Evolutionary conservation across 345 rosid genomes (phyloP), one percentile per base, ranked within the genome.

Genomic region (Mallotus nudiflorus): DNA sequence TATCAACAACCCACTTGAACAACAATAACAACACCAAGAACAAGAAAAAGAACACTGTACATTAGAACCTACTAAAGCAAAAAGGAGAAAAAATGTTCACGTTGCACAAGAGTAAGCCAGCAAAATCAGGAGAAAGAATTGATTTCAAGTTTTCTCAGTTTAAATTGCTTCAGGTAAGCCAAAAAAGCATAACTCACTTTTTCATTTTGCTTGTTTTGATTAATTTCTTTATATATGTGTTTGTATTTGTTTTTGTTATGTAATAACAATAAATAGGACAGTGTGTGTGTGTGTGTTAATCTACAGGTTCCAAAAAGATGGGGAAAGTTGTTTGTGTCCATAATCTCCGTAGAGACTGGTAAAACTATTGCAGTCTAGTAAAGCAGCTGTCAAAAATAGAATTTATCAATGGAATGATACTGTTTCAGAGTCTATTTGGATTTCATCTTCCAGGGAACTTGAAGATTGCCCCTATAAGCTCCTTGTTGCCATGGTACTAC

Each of bases 291-390:
- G n/a, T n/a, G n/a, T n/a, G n/a, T n/a, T n/a, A 11, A 20, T 9
- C n/a, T 7, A 49, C 72, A 88, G 89, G 89, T 84, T 6, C 90
- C 93, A 64, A 84, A 80, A 75, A 86, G 93, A 78, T 88, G 92
- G 93, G 93, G 86, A 77, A 84, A 77, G 72, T 72, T 88, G 68
- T 71, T 71, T 71, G 79, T 84, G 68, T 82, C 86, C 0, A 24
- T 86, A 15, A 19, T 84, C 55, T 83, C 86, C 2, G 76, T 73
- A 54, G 84, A 82, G 75, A 79, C 81, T 0, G 90, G 90, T 63
- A 86, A 78, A 74, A 78, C 85, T 6, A 62, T 86, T 31, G 82
- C 82, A 3, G 73, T 69, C 77, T 50, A 73, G 83, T 56, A 88
- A 78, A 74, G 76, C 82, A 1, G 37, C 27, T 2, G 88, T 75